These are phyloP conservation scores for Pholiota conissans DNA, from an alignment of 768 basidiomycete species.

Conservation along the genomic window DNA sequence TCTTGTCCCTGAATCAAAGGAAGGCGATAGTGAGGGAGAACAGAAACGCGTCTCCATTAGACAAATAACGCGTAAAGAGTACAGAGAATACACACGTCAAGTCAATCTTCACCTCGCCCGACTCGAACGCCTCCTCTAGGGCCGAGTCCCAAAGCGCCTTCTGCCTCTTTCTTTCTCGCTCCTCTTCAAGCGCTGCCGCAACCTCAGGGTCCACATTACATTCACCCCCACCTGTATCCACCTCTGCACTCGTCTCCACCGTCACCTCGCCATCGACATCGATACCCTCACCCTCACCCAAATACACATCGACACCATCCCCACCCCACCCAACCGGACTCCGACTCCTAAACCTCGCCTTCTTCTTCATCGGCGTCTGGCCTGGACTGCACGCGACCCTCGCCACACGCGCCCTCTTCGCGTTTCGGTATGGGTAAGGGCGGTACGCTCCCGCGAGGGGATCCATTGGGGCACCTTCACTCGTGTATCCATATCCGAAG, in stretches of 20 bases:
- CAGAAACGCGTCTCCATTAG: neutral
- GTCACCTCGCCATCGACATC: neutral
- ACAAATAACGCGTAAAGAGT: neutral
- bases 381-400: slow-evolving; percentile 30
- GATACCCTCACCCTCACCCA: neutral
- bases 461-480: slow-evolving; percentile 25
- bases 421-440: slow-evolving; percentile 32
- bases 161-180: neutral
- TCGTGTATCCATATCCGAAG: no score
- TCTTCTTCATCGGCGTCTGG: slow-evolving; percentile 19
- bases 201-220: no score
- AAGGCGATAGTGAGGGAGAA: neutral
- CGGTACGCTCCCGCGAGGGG: slow-evolving; percentile 62
- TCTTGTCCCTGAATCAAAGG: slow-evolving; percentile 27
- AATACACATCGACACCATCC: neutral
- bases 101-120: slow-evolving; percentile 48
- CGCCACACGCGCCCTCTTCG: no score
- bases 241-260: neutral
- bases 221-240: no score
- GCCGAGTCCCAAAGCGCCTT: slow-evolving; percentile 19
- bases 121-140: slow-evolving; percentile 39
- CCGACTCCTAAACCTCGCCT: slow-evolving; percentile 18
- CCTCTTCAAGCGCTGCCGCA: no score
- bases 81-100: slow-evolving; percentile 44
- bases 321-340: neutral